Conservation (phyloP, 108 stramenopile species). For the Discostella stelligeroides region DNA sequence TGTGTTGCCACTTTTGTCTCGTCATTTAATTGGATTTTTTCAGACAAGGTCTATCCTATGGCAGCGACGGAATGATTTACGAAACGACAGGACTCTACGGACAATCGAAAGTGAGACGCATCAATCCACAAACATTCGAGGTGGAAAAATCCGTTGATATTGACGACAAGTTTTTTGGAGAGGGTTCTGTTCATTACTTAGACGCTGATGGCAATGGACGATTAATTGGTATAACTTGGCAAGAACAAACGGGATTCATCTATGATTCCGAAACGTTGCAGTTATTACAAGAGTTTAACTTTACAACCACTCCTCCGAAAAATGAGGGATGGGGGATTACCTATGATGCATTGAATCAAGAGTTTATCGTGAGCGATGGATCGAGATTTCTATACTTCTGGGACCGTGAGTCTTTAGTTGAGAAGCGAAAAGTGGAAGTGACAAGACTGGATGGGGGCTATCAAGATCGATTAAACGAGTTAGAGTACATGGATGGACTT, state of each 20-base stretch:
- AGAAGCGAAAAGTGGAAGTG: conserved; percentile 59
- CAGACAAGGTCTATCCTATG: conserved; percentile 83
- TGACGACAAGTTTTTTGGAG: conserved; percentile 63
- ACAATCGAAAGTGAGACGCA: conserved; percentile 58
- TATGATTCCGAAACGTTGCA: conserved; percentile 67
- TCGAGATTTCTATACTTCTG: conserved; percentile 70
- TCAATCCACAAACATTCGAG: conserved; percentile 70
- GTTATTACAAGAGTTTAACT: conserved; percentile 50
- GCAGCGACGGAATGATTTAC: conserved; percentile 60
- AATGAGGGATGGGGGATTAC: conserved; percentile 89
- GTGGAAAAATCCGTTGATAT: conserved; percentile 58
- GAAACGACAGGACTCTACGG: conserved; percentile 79
- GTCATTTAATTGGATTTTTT: too few relatives aligned
- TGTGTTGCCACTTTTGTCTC: too few relatives aligned
- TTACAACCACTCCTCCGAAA: conserved; percentile 53
- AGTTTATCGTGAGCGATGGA: conserved; percentile 85
- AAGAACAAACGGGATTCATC: conserved; percentile 68
- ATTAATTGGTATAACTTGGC: conserved; percentile 78
- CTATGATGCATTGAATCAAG: conserved; percentile 57
- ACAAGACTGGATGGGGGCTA: conserved; percentile 48
- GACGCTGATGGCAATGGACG: conserved; percentile 43
- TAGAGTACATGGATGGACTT: conserved; percentile 79
- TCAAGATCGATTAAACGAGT: conserved; percentile 74
- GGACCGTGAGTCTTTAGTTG: conserved; percentile 55
- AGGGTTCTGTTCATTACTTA: conserved; percentile 66